Percentiles rank a stretch among this genome's conserved stretches.
Evolutionary conservation across 495 filamentous ascomycete species (phyloP).

Genomic region (Hyaloscypha bicolor): DNA sequence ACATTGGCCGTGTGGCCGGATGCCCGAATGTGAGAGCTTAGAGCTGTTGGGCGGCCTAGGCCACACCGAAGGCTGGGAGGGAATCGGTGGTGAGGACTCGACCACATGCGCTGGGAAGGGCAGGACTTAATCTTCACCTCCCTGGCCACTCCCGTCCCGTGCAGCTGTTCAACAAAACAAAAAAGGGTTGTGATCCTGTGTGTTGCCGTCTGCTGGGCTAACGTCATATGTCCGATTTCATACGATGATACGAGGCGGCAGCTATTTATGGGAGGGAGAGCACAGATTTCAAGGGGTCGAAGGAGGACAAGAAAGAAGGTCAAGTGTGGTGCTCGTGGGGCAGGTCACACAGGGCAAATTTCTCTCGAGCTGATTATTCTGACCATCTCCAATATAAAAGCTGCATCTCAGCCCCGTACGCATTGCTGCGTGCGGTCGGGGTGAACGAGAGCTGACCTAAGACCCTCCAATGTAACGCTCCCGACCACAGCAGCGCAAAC

Average conservation of each 20-base stretch:
- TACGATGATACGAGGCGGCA: neutral
- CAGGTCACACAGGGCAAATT: slow-evolving; percentile 14
- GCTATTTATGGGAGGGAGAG: slow-evolving; percentile 7
- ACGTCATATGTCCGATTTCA: slow-evolving; percentile 9
- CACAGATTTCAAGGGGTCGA: neutral
- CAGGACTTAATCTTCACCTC: neutral
- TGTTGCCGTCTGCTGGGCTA: neutral
- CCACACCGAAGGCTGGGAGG: neutral
- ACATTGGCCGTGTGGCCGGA: neutral
- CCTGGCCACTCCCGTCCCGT: neutral
- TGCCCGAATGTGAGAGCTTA: neutral
- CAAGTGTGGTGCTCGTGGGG: neutral
- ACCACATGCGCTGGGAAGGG: neutral
- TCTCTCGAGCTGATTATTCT: slow-evolving; percentile 12
- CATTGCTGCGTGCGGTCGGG: neutral
- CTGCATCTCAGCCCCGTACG: slow-evolving; percentile 25
- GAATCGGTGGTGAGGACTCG: neutral
- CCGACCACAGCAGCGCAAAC: slow-evolving; percentile 7
- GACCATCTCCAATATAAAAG: slow-evolving; percentile 14
- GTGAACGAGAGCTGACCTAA: slow-evolving; percentile 16
- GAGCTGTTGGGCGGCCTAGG: neutral
- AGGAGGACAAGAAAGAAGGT: neutral
- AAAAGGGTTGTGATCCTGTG: neutral
- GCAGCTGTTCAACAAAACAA: neutral
- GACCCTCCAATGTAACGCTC: slow-evolving; percentile 8